Base-by-base conservation (phyloP, 2,329 filamentous ascomycete species). In the Plenodomus tracheiphilus region DNA sequence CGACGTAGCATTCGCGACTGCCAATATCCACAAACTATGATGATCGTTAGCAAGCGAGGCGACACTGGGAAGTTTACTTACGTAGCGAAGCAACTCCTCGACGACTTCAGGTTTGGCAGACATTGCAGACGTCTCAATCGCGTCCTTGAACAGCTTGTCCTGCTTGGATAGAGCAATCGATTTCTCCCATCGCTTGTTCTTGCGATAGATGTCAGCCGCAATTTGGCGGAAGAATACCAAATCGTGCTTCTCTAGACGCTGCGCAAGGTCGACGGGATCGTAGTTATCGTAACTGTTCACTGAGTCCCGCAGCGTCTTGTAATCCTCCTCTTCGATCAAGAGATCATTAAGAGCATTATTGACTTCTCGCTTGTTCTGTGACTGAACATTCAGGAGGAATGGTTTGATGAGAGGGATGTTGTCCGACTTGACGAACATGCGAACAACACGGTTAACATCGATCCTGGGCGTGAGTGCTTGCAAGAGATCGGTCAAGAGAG, bases 161-260 rank as follows among this genome's bases (percentile, higher is more conserved):
- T 99, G 93, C 82, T 99, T 99, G 15, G 93, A 97, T 39, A 99
- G 80, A 28, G 91, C 85, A 74, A 99, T 99, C 3, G 92, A 97
- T 79, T 97, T 97, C 79, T 97, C 93, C 95, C 95, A 99, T 57
- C 94, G 85, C 87, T 97, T 97, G 81, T 96, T 97, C 84, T 97
- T 99, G 74, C 95, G 91, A 80, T 97, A 99, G 75, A 99, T 99
- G 77, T 83, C 96, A 59, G 95, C 91, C 4, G 94, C 94, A 68
- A 99, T 96, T 76, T 99, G 94, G 69, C 94, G 88, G 88, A 99
- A 99, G 82, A 99, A 99, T 58, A 99, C 92, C 41, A 99, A 79
- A 48, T 99, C 94, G 70, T 99, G 95, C 79, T 94, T 94, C 83
- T 99, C 95, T 10, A 99, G 81, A 47, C 94, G 89, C 70, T 89